These are phyloP conservation scores for Cucurbitaria berberidis DNA, from an alignment of 2,329 filamentous ascomycete species.

Conservation along the genomic window DNA sequence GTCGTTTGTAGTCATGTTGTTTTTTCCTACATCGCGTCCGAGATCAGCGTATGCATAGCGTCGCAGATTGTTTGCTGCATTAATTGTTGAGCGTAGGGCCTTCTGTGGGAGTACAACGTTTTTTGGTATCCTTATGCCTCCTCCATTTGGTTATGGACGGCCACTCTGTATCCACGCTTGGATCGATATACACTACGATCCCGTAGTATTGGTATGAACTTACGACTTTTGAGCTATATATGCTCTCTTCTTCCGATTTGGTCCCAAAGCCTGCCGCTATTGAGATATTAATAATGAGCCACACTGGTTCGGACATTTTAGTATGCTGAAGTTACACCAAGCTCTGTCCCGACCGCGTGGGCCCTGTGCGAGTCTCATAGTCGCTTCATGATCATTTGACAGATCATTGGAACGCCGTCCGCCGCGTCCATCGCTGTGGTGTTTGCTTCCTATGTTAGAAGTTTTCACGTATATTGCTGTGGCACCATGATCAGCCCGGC, in stretches of 20 bases:
- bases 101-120: not conserved
- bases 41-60: constrained; percentile 26
- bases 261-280: not conserved
- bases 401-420: not conserved
- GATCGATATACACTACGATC: constrained; percentile 14
- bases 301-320: not conserved
- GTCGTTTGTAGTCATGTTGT: constrained; percentile 20
- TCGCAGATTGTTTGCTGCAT: constrained; percentile 31
- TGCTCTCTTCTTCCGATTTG: constrained; percentile 8
- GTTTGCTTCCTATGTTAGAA: not conserved
- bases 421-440: not conserved
- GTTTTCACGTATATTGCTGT: no score
- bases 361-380: not conserved
- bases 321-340: not conserved
- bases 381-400: not conserved
- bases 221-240: constrained; percentile 21
- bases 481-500: no score
- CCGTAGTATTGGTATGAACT: constrained; percentile 25
- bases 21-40: constrained; percentile 22
- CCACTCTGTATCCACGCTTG: constrained; percentile 4
- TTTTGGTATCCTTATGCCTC: constrained; percentile 8
- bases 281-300: not conserved
- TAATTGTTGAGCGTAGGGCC: constrained; percentile 9
- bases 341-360: not conserved
- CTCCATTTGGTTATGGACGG: constrained; percentile 3